Conservation (phyloP, 108 stramenopile species). For the Epipyxis sp. region DNA sequence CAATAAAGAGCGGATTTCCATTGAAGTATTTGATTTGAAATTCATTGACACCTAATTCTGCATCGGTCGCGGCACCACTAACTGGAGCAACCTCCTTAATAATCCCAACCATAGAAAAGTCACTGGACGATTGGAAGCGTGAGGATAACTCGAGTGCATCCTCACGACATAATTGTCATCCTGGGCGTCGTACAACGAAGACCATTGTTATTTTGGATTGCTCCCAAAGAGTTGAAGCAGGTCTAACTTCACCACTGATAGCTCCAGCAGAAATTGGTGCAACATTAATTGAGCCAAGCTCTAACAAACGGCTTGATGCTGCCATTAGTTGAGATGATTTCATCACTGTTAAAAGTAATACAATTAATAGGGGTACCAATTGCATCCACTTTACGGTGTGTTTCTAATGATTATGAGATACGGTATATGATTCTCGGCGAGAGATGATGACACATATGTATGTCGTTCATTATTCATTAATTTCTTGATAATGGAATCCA, state of each 20-base stretch:
- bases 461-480: too few species aligned
- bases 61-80: constrained; percentile 62
- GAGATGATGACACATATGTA: too few species aligned
- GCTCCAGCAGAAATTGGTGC: neutral
- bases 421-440: too few species aligned
- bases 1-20: constrained; percentile 60
- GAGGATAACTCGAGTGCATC: constrained; percentile 66
- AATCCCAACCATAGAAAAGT: constrained; percentile 22
- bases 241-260: neutral
- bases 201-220: neutral
- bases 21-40: constrained; percentile 63
- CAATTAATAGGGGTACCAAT: neutral
- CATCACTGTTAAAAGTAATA: neutral
- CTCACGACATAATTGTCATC: constrained; percentile 79
- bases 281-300: neutral
- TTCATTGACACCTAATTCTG: constrained; percentile 55
- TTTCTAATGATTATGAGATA: too few species aligned
- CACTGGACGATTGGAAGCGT: constrained; percentile 46
- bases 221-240: neutral
- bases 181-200: constrained; percentile 46
- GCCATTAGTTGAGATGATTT: neutral
- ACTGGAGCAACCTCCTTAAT: constrained; percentile 70
- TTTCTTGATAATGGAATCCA: too few species aligned
- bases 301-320: neutral
- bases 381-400: too few species aligned